Percentiles rank a stretch among this genome's conserved stretches.
These are phyloP conservation scores for Aureobasidium leucospermi DNA, from an alignment of 2,329 filamentous ascomycete species.

Conservation along the genomic window DNA sequence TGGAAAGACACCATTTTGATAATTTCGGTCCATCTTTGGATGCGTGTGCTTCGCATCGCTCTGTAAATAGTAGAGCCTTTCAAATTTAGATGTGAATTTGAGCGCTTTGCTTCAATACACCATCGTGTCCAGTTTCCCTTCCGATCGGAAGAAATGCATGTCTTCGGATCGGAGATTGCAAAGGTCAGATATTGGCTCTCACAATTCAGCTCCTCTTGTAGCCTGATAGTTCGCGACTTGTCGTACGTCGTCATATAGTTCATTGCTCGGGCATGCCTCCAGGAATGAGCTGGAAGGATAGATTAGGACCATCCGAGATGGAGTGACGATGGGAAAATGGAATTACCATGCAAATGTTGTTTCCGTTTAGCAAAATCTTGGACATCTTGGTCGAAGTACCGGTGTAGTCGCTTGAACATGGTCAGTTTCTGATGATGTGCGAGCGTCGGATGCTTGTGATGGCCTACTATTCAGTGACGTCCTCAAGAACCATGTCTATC, in stretches of 20 bases:
- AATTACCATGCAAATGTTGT: slow-evolving; percentile 97
- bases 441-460: background rate
- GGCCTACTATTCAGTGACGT: slow-evolving; percentile 87
- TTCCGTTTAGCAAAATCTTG: slow-evolving; percentile 94
- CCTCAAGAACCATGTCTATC: slow-evolving; percentile 93
- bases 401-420: slow-evolving; percentile 66
- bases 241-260: background rate
- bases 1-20: background rate
- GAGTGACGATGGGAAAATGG: background rate
- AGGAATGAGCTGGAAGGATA: slow-evolving; percentile 19
- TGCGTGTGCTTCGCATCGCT: background rate
- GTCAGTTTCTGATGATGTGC: slow-evolving; percentile 1
- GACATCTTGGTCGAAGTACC: slow-evolving; percentile 81
- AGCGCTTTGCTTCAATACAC: background rate
- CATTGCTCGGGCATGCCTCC: slow-evolving; percentile 23
- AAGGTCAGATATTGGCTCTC: background rate
- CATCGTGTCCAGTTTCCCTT: background rate
- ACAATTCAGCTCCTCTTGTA: background rate
- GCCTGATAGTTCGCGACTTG: background rate
- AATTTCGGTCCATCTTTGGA: background rate
- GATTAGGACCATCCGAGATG: background rate
- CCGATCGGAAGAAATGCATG: background rate
- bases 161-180: background rate
- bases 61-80: background rate
- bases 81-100: background rate